Percentiles rank a stretch among this genome's conserved stretches.
phyloP scores from a whole-genome alignment of 306 rosid genomes.

The Acacia crassicarpa region DNA sequence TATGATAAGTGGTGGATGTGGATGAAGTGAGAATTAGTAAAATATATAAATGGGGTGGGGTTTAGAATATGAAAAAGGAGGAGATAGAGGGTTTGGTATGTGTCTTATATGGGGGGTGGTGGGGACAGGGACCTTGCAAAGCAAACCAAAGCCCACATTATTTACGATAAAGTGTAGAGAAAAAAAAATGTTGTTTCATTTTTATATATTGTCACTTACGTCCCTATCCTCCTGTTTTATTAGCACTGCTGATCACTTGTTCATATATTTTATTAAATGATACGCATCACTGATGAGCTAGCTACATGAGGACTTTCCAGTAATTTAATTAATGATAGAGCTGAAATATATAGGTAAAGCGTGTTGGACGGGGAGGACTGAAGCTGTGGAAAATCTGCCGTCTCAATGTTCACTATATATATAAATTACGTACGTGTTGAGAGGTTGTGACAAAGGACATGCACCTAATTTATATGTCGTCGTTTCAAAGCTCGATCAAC shows the following conservation, averaged over 20 bases:
- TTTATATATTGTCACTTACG: background rate
- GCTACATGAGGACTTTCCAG: background rate
- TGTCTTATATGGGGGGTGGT: background rate
- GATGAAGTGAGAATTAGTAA: background rate
- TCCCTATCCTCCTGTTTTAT: background rate
- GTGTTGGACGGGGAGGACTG: background rate
- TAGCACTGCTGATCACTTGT: background rate
- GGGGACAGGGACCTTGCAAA: constrained; percentile 7
- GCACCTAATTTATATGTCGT: background rate
- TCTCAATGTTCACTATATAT: background rate
- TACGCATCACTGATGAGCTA: no score
- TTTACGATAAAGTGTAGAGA: background rate
- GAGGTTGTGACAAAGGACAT: background rate
- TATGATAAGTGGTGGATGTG: background rate
- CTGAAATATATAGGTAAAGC: background rate
- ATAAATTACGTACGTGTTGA: no score
- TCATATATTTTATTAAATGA: background rate
- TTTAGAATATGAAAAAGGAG: background rate
- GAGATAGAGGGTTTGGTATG: constrained; percentile 1
- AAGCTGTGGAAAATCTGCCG: background rate
- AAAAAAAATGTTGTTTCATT: background rate
- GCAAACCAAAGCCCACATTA: background rate
- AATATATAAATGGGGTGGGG: background rate
- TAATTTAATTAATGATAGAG: background rate
- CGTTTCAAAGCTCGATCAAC: background rate